Evolutionary conservation across 345 rosid species (phyloP).

Genomic region (Melaleuca quinquenervia): DNA sequence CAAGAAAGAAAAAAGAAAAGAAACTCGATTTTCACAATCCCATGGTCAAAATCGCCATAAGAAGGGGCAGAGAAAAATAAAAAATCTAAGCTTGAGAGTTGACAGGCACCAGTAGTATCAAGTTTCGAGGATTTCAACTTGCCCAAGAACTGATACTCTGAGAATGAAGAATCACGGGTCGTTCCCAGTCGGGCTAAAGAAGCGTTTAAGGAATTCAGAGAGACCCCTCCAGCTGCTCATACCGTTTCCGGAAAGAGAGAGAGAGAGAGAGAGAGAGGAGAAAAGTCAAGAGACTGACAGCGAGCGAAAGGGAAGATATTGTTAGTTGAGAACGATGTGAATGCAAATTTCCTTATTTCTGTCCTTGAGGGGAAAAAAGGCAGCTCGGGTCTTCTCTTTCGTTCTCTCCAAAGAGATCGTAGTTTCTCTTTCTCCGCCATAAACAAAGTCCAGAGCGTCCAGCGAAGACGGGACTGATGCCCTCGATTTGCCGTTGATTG

Average conservation of each 20-base stretch:
- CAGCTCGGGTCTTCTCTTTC: background rate
- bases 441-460: background rate
- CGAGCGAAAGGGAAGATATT: background rate
- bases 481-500: background rate
- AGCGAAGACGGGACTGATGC: background rate
- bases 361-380: background rate
- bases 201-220: background rate
- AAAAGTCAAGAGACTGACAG: background rate
- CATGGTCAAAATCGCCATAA: background rate
- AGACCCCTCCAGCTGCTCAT: background rate
- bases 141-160: background rate
- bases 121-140: background rate
- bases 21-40: background rate
- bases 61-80: background rate
- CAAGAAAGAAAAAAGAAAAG: background rate
- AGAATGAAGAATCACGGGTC: background rate
- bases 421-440: background rate
- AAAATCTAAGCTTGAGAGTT: background rate
- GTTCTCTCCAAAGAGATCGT: background rate
- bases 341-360: background rate
- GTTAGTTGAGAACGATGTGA: background rate
- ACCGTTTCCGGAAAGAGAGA: background rate
- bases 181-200: background rate
- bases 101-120: background rate
- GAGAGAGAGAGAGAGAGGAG: background rate